A percentile compares a stretch with the other conserved stretches of the same genome.
Evolutionary conservation across 2,329 filamentous ascomycete species (phyloP).

Genomic region (Calonectria pseudoreteaudii): DNA sequence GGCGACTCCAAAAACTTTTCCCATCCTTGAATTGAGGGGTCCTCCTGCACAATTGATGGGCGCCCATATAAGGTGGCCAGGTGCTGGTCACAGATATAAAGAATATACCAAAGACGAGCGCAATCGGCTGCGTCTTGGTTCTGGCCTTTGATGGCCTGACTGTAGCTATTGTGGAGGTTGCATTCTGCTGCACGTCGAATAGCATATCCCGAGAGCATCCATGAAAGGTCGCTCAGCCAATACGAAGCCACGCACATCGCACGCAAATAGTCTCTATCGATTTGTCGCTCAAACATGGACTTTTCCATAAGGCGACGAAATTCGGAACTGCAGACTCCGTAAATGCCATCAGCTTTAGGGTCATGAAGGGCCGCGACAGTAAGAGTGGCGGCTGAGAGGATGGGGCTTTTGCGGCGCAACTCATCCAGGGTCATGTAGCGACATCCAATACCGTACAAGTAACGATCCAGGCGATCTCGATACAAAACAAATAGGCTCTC

Average conservation of each 20-base stretch:
- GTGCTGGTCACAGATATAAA: constrained; percentile 72
- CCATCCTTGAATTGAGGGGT: constrained; percentile 67
- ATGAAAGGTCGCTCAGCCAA: constrained; percentile 72
- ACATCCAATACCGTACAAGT: constrained; percentile 65
- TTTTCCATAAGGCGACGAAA: constrained; percentile 67
- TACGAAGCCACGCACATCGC: constrained; percentile 72
- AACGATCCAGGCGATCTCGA: constrained; percentile 62
- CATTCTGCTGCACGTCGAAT: constrained; percentile 62
- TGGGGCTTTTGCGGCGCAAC: constrained; percentile 65
- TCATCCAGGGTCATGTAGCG: constrained; percentile 62
- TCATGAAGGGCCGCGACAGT: constrained; percentile 71
- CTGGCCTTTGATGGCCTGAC: constrained; percentile 51
- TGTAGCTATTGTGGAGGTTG: constrained; percentile 57
- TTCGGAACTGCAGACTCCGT: constrained; percentile 67
- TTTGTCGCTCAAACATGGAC: constrained; percentile 52
- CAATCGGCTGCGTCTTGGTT: constrained; percentile 62
- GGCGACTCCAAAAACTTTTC: constrained; percentile 66
- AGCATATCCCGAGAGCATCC: constrained; percentile 69
- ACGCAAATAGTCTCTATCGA: constrained; percentile 65
- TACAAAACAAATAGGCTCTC: constrained; percentile 64
- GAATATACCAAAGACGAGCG: constrained; percentile 70
- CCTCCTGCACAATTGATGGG: constrained; percentile 68
- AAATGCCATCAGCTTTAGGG: constrained; percentile 62
- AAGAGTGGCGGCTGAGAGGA: constrained; percentile 67
- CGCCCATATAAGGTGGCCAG: constrained; percentile 71